A percentile compares a stretch with the other conserved stretches of the same genome.
These are phyloP conservation scores for Chaetomium strumarium DNA, from an alignment of 2,329 filamentous ascomycete genomes.

Conservation along the genomic window DNA sequence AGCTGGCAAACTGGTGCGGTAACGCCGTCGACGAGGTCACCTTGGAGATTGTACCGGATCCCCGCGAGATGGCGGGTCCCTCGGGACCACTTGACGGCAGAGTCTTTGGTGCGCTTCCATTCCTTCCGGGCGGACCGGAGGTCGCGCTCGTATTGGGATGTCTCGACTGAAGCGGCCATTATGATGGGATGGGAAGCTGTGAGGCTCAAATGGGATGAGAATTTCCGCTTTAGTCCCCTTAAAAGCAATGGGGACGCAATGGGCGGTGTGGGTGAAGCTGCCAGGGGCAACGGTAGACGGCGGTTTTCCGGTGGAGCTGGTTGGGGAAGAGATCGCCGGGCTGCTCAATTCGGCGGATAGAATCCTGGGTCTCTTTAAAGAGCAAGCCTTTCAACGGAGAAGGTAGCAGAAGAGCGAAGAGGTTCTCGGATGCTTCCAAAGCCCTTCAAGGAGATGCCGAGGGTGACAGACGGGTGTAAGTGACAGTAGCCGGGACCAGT, in stretches of 20 bases:
- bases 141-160: slow-evolving; percentile 35
- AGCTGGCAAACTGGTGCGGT: slow-evolving; percentile 24
- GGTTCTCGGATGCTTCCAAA: not conserved
- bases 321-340: not conserved
- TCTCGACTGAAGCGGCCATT: slow-evolving; percentile 26
- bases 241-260: not conserved
- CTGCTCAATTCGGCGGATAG: not conserved
- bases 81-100: slow-evolving; percentile 37
- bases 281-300: not conserved
- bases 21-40: slow-evolving; percentile 13
- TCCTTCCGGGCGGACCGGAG: slow-evolving; percentile 39
- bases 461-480: not conserved
- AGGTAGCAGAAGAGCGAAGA: not conserved
- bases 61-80: slow-evolving; percentile 32
- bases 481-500: not conserved
- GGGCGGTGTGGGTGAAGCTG: not conserved
- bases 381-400: not conserved
- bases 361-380: not conserved
- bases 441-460: not conserved
- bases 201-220: not conserved
- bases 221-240: not conserved
- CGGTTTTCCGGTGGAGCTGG: not conserved
- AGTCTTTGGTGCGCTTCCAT: slow-evolving; percentile 41
- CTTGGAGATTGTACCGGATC: slow-evolving; percentile 16
- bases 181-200: not conserved